Evolutionary conservation across 805 yeast genomes (phyloP).

Genomic region (Schizosaccharomyces japonicus): DNA sequence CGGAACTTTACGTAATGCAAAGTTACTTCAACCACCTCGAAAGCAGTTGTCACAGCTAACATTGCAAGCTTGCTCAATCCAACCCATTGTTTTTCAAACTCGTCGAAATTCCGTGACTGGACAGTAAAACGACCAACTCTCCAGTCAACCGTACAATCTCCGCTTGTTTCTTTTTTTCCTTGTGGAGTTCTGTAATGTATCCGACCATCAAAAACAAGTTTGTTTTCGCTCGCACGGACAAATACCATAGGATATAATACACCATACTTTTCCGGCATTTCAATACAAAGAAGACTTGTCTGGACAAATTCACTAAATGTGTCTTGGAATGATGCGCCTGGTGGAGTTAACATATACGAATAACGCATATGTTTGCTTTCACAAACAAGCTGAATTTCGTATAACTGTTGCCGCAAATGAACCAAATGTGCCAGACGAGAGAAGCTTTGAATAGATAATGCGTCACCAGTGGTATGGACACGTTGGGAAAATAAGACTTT

Average conservation of each 20-base stretch:
- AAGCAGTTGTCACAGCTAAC: not conserved
- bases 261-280: not conserved
- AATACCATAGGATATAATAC: not conserved
- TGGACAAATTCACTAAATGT: not conserved
- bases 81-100: not conserved
- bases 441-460: not conserved
- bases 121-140: not conserved
- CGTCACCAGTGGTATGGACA: not conserved
- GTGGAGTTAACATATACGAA: not conserved
- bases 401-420: not conserved
- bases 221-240: not conserved
- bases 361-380: not conserved
- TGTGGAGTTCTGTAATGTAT: not conserved
- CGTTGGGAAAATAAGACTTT: not conserved
- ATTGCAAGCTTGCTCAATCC: not conserved
- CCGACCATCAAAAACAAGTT: not conserved
- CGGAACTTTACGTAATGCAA: not conserved
- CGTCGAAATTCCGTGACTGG: not conserved
- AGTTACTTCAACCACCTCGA: not conserved
- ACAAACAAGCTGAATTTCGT: not conserved
- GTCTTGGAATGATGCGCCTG: not conserved
- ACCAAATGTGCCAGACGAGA: not conserved
- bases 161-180: not conserved
- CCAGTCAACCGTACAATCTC: not conserved
- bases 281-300: not conserved